Base-by-base conservation (phyloP, 441 rosid species). In the Hura crepitans region DNA sequence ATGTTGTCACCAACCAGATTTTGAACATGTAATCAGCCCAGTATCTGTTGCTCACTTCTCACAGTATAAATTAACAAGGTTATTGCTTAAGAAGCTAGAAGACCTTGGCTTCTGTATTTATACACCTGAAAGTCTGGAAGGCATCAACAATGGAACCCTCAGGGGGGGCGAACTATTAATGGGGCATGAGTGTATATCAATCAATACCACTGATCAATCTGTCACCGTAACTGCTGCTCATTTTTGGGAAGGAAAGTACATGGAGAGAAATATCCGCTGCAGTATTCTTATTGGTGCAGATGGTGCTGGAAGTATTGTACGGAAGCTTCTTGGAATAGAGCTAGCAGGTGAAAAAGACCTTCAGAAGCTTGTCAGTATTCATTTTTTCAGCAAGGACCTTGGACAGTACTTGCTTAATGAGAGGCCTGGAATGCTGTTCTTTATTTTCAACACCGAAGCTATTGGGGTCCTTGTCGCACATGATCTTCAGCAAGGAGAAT, bases 401-500 rank as follows among this genome's bases (percentile, higher is more conserved):
- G 97, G 96, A 23, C 73, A 74, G 65, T 87, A 84, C 83, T 82
- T 95, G 77, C 83, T 85, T 54, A 79, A 76, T 31, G 83, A 80
- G 82, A 89, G 87, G 75, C 97, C 97, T 56, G 97, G 95, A 69
- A 90, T 90, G 99, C 77, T 95, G 37, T 95, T 90, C 80, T 95
- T 92, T 75, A 79, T 90, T 79, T 92, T 92, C 86, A 95, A 92
- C 80, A 85, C 90, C 12, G 86, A 86, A 80, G 97, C 87, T 50
- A 92, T 90, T 62, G 99, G 99, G 50, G 97, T 89, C 66, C 87
- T 92, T 68, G 97, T 95, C 81, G 99, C 96, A 56, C 97, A 95
- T 82, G 97, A 92, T 84, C 93, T 92, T 67, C 74, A 76, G 72
- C 84, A 89, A 81, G 97, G 99, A 60, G 97, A 94, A 77, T 94